phyloP scores from a whole-genome alignment of 345 rosid genomes.

The Excoecaria cochinchinensis region DNA sequence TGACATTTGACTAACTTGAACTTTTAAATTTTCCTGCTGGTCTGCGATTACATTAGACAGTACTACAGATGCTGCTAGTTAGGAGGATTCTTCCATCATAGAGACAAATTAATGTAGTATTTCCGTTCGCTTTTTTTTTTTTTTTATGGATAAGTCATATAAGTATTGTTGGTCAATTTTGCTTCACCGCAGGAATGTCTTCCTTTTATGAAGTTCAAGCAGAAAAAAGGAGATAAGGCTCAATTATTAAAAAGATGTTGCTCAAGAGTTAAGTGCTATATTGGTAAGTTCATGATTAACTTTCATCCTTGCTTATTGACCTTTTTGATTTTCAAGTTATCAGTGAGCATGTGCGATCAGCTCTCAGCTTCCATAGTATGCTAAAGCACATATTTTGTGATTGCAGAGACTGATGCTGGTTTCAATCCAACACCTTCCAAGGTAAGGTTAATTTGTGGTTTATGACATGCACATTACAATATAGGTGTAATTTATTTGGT shows the following conservation, averaged over 20 bases:
- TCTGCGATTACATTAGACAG: too few species aligned
- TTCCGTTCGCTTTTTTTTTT: background rate
- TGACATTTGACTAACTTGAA: too few species aligned
- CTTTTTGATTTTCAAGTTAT: background rate
- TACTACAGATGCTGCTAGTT: too few species aligned
- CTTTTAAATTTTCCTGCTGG: background rate
- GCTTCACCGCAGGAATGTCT: constrained; percentile 41
- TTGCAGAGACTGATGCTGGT: constrained; percentile 78
- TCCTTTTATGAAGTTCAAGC: constrained; percentile 63
- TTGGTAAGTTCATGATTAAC: constrained; percentile 42
- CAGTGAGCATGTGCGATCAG: background rate
- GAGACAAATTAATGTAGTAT: background rate
- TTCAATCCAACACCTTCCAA: constrained; percentile 69
- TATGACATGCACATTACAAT: too few species aligned
- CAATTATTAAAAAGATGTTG: constrained; percentile 54
- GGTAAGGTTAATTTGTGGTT: constrained; percentile 28
- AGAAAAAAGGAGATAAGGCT: constrained; percentile 49
- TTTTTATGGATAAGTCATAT: background rate
- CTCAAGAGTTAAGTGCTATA: constrained; percentile 64
- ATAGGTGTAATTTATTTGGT: too few species aligned
- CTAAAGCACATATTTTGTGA: constrained; percentile 9
- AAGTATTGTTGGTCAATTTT: constrained; percentile 6
- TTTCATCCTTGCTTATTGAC: background rate
- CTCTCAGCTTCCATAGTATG: background rate
- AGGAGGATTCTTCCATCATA: too few species aligned